Evolutionary conservation across 257 asterid species (phyloP), one percentile per base, ranked within the genome.

Genomic region (Sherardia arvensis): DNA sequence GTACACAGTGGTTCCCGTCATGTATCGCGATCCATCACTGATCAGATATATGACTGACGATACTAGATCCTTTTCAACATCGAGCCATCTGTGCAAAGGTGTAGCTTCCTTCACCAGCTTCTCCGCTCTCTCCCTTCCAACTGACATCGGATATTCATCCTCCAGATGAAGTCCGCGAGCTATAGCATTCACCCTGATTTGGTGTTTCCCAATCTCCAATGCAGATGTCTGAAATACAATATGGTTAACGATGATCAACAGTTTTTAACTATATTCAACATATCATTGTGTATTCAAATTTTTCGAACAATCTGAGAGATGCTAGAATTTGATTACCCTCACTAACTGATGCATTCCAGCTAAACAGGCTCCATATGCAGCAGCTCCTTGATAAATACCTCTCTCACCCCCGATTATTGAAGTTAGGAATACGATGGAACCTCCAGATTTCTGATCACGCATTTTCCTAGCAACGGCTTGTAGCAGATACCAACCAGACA

Each of bases 331-430:
- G 64, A 84, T 85, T 76, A 92, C 99, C 85, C 94, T 74, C 22
- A 75, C 95, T 30, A 92, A 82, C 88, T 92, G 99, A 66, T 92
- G 91, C 27, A 89, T 65, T 71, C 95, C 96, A 70, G 94, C 99
- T 69, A 87, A 73, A 81, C 96, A 89, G 2, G 97, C 83, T 67
- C 99, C 99, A 70, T 85, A 92, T 58, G 95, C 96, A 71, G 99
- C 95, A 57, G 99, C 91, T 61, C 99, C 97, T 64, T 71, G 96
- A 78, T 92, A 89, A 56, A 92, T 49, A 51, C 97, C 99, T 80
- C 97, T 85, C 73, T 92, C 99, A 36, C 85, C 87, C 30, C 99
- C 97, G 17, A 82, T 72, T 49, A 87, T 79, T 1, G 99, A 69
- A 40, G 94, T 83, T 82, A 92, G 63, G 75, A 85, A 77, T 4